phyloP scores from a whole-genome alignment of 129 eudicot species.

The Ambrosia artemisiifolia region DNA sequence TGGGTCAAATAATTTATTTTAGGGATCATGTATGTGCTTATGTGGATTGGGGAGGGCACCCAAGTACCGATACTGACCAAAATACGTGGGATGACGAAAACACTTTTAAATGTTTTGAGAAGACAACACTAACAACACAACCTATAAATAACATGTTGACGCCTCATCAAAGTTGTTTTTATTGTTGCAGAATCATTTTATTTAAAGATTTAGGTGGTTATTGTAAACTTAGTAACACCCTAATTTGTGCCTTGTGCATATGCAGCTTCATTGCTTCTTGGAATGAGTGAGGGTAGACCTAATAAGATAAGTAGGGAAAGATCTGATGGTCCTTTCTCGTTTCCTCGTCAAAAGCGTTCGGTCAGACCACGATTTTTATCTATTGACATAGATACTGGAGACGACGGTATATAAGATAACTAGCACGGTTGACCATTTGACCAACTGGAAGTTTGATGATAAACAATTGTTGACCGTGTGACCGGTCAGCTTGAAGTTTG shows the following conservation, averaged over 20 bases:
- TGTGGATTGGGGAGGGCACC: neutral
- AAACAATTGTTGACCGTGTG: conserved; percentile 1
- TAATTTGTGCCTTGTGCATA: neutral
- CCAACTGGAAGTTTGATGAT: neutral
- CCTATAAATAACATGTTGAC: neutral
- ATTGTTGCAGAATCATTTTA: neutral
- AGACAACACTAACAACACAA: too few relatives aligned
- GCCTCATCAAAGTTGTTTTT: neutral
- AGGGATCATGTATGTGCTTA: neutral
- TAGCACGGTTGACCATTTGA: neutral
- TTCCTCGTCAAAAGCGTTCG: conserved; percentile 71
- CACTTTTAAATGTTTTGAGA: too few relatives aligned
- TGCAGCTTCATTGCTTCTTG: conserved; percentile 82
- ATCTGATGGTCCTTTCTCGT: conserved; percentile 69
- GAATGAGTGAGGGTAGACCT: conserved; percentile 54
- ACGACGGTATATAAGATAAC: conserved; percentile 40
- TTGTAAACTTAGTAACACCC: neutral
- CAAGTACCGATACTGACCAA: neutral
- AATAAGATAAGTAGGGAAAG: conserved; percentile 61
- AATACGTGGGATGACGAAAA: neutral
- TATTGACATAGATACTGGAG: conserved; percentile 76
- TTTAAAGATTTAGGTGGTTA: neutral
- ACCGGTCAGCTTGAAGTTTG: conserved; percentile 1
- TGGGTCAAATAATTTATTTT: neutral
- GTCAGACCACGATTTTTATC: conserved; percentile 71